These are phyloP conservation scores for Rhizopogon rudus DNA, from an alignment of 768 basidiomycete genomes.

Conservation along the genomic window DNA sequence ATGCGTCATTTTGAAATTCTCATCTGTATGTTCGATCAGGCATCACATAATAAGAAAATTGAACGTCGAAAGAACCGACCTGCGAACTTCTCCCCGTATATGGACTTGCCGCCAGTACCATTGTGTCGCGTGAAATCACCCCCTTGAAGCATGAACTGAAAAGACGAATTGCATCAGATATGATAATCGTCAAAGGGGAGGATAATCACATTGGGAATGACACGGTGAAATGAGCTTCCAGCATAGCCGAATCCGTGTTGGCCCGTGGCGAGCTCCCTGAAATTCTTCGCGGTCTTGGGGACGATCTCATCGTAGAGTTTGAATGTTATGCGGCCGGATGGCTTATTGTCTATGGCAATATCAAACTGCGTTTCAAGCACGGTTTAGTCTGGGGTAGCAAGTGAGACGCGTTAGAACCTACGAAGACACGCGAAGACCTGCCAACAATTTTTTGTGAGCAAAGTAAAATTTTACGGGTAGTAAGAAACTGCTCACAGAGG, in stretches of 20 bases:
- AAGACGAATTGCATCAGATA: background rate
- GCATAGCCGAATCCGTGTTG: constrained; percentile 70
- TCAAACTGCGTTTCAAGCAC: constrained; percentile 45
- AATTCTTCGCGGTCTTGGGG: constrained; percentile 78
- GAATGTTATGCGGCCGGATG: constrained; percentile 73
- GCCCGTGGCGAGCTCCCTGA: constrained; percentile 72
- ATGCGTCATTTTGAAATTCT: constrained; percentile 68
- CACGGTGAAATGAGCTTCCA: constrained; percentile 64
- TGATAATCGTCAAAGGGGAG: background rate
- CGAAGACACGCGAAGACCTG: constrained; percentile 27
- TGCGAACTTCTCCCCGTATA: constrained; percentile 50
- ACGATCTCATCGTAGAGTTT: constrained; percentile 78
- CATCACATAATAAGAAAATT: background rate
- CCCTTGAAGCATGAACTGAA: constrained; percentile 79
- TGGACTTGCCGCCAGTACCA: constrained; percentile 81
- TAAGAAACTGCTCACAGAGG: background rate
- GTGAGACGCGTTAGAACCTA: background rate
- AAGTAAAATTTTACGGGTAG: background rate
- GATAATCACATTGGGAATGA: constrained; percentile 52
- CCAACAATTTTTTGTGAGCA: no score
- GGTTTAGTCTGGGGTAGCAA: background rate
- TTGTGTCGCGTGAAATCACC: constrained; percentile 78
- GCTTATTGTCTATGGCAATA: constrained; percentile 51
- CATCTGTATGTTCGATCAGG: constrained; percentile 35
- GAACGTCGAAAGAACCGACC: background rate